Evolutionary conservation across 192 early-diverging fungal genomes (phyloP), one percentile per base, ranked within the genome.

Genomic region (Rhizophagus sp.): DNA sequence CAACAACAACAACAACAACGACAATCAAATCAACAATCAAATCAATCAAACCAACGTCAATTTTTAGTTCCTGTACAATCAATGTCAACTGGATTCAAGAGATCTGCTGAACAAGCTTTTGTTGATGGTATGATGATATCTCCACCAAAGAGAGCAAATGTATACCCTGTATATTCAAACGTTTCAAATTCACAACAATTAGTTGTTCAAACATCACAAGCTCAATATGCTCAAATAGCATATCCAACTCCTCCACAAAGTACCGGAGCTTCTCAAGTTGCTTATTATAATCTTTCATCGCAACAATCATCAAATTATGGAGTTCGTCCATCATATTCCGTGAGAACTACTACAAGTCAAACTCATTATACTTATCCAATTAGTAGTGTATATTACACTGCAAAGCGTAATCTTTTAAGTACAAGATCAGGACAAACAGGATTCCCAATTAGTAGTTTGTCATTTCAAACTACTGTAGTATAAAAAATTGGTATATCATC

Each of bases 101-200:
- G 78, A 34, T 79, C 78, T 5, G 78, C 57, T 11, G 67, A 79
- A 39, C 27, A 79, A 61, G 78, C 78, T 27, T 79, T 79, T 36
- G 77, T 79, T 27, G 78, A 79, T 36, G 78, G 68, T n/a, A 61
- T 70, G 17, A 67, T 61, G n/a, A 36, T 44, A n/a, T 79, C 67
- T 2, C 78, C 78, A 11, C 49, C 78, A 41, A 79, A 79, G 41
- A 68, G 78, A 71, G 5, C 78, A 4, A 61, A 44, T 41, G 4
- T 62, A 2, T 68, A 67, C 57, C 30, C 64, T 2, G 25, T 50
- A 3, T 36, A 34, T 52, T 13, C 63, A 9, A n/a, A 4, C 7
- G 22, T 44, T 12, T 61, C 30, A 47, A 7, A n/a, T 44, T 30
- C 30, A 2, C 75, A 76, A 64, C 75, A 57, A 34, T 34, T 25